Evolutionary conservation across 2,329 filamentous ascomycete genomes (phyloP), one percentile per base, ranked within the genome.

Genomic region (Mycosphaerella sp.): DNA sequence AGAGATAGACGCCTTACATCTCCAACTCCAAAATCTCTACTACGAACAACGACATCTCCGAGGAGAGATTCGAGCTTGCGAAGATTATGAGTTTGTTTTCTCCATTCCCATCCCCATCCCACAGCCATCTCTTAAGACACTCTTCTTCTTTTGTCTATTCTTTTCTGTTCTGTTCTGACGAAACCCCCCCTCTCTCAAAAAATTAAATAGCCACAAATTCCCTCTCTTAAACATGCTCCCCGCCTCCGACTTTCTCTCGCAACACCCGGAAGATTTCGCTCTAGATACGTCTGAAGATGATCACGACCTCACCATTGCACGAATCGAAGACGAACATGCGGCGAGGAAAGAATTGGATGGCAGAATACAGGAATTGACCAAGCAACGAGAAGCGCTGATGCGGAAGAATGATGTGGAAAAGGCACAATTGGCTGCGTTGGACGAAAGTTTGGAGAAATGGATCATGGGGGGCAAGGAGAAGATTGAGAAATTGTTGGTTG

Each of bases 21-120:
- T 98, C 38, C 88, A 95, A 67, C 78, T 98, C 52, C 92, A 97
- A 72, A 98, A 98, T 67, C 76, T 98, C 6, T 95, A 93, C 70
- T 98, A 98, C 68, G 92, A 98, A 72, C 91, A 97, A 74, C 80
- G 89, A 51, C 90, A 96, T 71, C 75, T 98, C 51, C 83, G 87
- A 60, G 88, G 88, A 46, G 93, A 98, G 73, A 97, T 98, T 57
- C 77, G 82, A 0, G 89, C 88, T 7, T 97, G 93, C 70, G 88
- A 95, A 68, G 86, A 85, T 48, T 96, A 95, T 65, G 88, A 95
- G 89, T 95, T 21, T 21, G 2, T 21, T 21, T 21, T 21, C 3
- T 21, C 21, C 3, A 21, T 21, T 2, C 3, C 21, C 21, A 2
- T 21, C 21, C 3, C 3, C 9, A 9, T 38, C 23, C 2, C 49